Base-by-base conservation (phyloP, 257 asterid species). In the Haberlea rhodopensis region DNA sequence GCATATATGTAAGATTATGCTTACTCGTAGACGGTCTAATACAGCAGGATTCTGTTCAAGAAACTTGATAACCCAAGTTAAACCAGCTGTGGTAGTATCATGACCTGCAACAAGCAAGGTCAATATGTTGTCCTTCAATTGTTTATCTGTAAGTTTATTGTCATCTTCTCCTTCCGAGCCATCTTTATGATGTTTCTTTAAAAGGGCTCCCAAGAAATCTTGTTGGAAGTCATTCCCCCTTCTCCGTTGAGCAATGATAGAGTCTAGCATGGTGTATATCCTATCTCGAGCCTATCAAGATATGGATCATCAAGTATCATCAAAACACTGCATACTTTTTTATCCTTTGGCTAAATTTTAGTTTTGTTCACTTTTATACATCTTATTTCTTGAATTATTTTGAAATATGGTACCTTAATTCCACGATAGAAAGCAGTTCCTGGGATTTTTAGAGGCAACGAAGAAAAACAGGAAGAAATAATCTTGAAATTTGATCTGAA, bases 351-450 rank as follows among this genome's bases (percentile, higher is more conserved):
- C 32, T 29, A 26, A 16, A 26, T 55, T 8, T 59, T 27, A 16
- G 46, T 18, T 27, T 43, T 63, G 59, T 62, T 58, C 21, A 23
- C 40, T 24, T 53, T 49, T 31, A 11, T 37, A 46, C 8, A 58
- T 58, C 43, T 10, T 5, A 23, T 20, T 32, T 60, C n/a, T 21
- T n/a, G 25, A 65, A 18, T 27, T 9, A 31, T 1, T 4, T n/a
- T n/a, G n/a, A n/a, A n/a, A n/a, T 23, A 11, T 10, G 57, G 57
- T 84, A 89, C 96, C 96, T 87, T 74, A 48, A 85, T 85, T 26
- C 95, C 96, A 15, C 84, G 83, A 67, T 85, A 79, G 69, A 89
- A 85, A 48, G 96, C 95, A 40, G 95, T 87, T 76, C 96, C 95
- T 0, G 95, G 95, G 71, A 87, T 69, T 60, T 87, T 83, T 8